Evolutionary conservation across 805 yeast species (phyloP).

Genomic region (Phaffomyces antillensis): DNA sequence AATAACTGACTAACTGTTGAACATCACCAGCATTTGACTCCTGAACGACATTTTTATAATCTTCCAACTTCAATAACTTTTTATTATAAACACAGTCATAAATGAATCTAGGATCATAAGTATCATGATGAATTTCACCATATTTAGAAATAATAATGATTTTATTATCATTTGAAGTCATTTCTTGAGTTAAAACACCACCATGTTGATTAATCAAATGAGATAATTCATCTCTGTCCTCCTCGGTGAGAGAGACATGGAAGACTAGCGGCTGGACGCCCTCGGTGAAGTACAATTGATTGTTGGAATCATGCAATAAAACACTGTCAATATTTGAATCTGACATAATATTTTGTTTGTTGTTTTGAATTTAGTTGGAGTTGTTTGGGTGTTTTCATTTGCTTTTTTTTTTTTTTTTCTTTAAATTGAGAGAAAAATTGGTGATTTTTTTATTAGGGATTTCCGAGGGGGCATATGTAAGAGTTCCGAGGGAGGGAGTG

Average conservation of each 20-base stretch:
- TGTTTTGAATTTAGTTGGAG: constrained; percentile 1
- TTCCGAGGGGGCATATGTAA: background rate
- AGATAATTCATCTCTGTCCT: constrained; percentile 11
- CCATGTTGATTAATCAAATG: constrained; percentile 13
- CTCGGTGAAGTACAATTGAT: constrained; percentile 4
- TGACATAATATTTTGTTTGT: constrained; percentile 1
- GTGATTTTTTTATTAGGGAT: background rate
- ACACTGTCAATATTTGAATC: constrained; percentile 11
- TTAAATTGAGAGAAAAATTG: background rate
- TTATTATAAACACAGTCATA: constrained; percentile 14
- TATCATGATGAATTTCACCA: constrained; percentile 13
- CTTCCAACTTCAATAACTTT: constrained; percentile 5
- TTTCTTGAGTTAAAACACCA: constrained; percentile 14
- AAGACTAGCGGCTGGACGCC: constrained; percentile 12
- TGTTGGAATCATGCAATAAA: constrained; percentile 2
- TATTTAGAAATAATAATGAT: constrained; percentile 15
- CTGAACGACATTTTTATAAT: constrained; percentile 12
- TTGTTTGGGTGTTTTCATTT: constrained; percentile 7
- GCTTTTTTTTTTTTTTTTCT: background rate
- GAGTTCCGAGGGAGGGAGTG: background rate
- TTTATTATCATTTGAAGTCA: background rate
- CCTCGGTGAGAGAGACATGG: constrained; percentile 17
- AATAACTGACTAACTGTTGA: constrained; percentile 12
- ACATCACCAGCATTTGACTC: constrained; percentile 5
- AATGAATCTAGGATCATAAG: constrained; percentile 18